Conservation (phyloP, 1,284 basidiomycete species). For the Malassezia pachydermatis region DNA sequence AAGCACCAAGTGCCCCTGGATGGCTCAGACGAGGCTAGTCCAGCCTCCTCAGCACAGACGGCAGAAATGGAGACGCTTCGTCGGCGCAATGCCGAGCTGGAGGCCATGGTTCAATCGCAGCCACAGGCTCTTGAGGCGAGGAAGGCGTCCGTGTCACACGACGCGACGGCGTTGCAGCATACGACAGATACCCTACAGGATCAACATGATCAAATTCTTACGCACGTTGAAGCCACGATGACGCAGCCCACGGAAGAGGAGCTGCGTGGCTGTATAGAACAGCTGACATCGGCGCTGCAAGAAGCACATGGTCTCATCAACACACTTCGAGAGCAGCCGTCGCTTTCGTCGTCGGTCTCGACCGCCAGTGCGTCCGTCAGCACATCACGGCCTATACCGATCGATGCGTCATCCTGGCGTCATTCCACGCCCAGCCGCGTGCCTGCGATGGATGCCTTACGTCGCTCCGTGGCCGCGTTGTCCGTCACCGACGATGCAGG, state of each 20-base stretch:
- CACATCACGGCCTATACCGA: background rate
- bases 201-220: constrained; percentile 8
- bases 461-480: background rate
- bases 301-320: constrained; percentile 15
- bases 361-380: background rate
- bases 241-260: background rate
- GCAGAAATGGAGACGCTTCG: background rate
- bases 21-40: background rate
- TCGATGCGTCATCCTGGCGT: background rate
- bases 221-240: background rate
- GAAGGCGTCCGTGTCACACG: no score
- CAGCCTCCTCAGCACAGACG: background rate
- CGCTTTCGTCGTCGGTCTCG: no score
- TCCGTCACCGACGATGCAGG: constrained; percentile 4
- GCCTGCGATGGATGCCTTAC: constrained; percentile 1
- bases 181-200: constrained; percentile 6
- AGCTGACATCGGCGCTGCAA: constrained; percentile 4
- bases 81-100: constrained; percentile 2
- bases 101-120: background rate
- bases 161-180: constrained; percentile 1
- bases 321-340: constrained; percentile 2
- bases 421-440: background rate
- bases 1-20: background rate
- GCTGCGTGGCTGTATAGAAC: background rate
- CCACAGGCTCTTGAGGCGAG: background rate